Conservation (phyloP, 352 stramenopile species). For the Globisporangium megalacanthum region DNA sequence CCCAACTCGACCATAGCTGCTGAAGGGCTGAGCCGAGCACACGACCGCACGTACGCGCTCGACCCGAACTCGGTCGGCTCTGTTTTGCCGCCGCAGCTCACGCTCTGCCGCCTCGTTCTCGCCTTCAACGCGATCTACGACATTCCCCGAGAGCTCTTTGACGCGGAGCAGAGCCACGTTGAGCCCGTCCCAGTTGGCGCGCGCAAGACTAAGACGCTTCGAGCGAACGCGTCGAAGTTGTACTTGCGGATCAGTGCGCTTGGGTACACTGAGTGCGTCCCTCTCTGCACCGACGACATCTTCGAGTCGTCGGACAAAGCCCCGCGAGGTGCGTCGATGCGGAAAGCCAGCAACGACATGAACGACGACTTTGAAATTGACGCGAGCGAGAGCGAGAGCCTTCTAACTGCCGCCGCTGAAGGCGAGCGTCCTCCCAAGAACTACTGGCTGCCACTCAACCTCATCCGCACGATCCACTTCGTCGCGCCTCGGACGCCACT, state of each 20-base stretch:
- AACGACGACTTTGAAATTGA: conserved; percentile 20
- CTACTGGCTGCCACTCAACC: conserved; percentile 72
- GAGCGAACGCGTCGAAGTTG: conserved; percentile 28
- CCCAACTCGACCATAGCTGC: conserved; percentile 28
- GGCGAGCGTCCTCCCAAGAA: conserved; percentile 23
- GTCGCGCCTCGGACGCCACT: conserved; percentile 69
- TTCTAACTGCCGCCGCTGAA: conserved; percentile 4
- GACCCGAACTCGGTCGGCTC: conserved; percentile 38
- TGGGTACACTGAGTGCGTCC: conserved; percentile 74
- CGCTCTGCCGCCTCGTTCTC: conserved; percentile 68
- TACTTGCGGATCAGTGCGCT: conserved; percentile 73
- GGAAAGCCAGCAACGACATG: conserved; percentile 26
- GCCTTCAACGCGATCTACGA: conserved; percentile 83
- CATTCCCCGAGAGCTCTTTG: conserved; percentile 68
- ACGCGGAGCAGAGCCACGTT: conserved; percentile 41
- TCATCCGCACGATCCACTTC: conserved; percentile 75
- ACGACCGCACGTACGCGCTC: conserved; percentile 35
- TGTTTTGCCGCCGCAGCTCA: conserved; percentile 56
- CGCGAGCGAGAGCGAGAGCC: conserved; percentile 13
- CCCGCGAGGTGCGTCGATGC: conserved; percentile 30
- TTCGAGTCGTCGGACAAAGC: conserved; percentile 38
- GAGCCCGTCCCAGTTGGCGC: conserved; percentile 15
- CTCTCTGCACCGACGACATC: conserved; percentile 52
- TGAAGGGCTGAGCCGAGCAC: conserved; percentile 42
- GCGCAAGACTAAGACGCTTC: conserved; percentile 15